Percentiles rank a stretch among this genome's conserved stretches.
Conservation (phyloP, 2,329 filamentous ascomycete species). For the Chaetomium strumarium region DNA sequence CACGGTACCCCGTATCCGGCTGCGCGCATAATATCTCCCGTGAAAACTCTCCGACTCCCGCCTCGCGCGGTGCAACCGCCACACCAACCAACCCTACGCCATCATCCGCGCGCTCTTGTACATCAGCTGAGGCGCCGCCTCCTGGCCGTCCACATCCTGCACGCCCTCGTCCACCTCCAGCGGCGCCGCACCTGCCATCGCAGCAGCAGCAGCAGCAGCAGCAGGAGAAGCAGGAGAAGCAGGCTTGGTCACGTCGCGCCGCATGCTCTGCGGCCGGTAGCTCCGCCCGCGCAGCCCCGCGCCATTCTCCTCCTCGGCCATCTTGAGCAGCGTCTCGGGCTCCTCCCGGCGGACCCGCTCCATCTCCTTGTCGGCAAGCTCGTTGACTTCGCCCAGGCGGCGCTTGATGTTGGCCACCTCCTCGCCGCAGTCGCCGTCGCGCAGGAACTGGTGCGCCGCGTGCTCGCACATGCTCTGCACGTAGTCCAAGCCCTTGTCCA, state of each 20-base stretch:
- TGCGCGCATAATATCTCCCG: constrained; percentile 2
- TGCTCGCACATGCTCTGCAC: constrained; percentile 79
- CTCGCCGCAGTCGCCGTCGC: constrained; percentile 75
- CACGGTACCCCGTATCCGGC: not conserved
- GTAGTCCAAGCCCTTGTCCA: constrained; percentile 73
- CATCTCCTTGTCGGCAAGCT: constrained; percentile 54
- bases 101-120: constrained; percentile 38
- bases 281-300: constrained; percentile 38
- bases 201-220: not conserved
- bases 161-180: constrained; percentile 40
- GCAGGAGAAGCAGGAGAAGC: not conserved
- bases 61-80: not conserved
- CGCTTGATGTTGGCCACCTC: constrained; percentile 66
- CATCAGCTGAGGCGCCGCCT: constrained; percentile 33
- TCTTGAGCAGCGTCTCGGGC: constrained; percentile 37
- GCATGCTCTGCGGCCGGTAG: constrained; percentile 48
- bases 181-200: not conserved
- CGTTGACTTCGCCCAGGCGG: constrained; percentile 58
- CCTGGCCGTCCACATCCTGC: constrained; percentile 31
- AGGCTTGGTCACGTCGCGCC: constrained; percentile 33
- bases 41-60: not conserved
- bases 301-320: constrained; percentile 29
- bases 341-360: constrained; percentile 50
- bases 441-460: constrained; percentile 83
- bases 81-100: constrained; percentile 12